Evolutionary conservation across 441 rosid genomes (phyloP), one percentile per base, ranked within the genome.

Genomic region (Corymbia calophylla): DNA sequence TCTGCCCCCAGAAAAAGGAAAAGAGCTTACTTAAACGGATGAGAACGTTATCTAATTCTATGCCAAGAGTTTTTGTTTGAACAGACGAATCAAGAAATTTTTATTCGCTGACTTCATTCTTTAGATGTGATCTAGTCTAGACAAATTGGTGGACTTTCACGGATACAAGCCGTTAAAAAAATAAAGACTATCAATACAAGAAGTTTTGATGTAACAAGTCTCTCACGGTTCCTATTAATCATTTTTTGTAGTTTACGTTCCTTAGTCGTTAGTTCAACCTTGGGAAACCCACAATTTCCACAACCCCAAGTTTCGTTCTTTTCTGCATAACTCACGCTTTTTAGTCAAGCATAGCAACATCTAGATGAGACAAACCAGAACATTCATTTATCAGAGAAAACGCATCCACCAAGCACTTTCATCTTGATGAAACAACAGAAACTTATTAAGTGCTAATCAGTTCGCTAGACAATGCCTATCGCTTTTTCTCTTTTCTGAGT

Each of bases 161-260:
- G 3, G 64, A 58, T 25, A 1, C 14, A 25, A 10, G 64, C 2
- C n/a, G n/a, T 58, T 25, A 10, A 1, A 8, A 58, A 56, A 18
- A 17, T 3, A 15, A 53, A 15, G 6, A 0, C 64, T 10, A 25
- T 25, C 7, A 2, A 58, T 58, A 58, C 0, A 6, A 10, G 64
- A 58, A 58, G n/a, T 9, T 10, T 58, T 0, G 64, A 25, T 58
- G 64, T 58, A 25, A 25, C 64, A 25, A 0, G n/a, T 58, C 64
- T 58, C 64, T 58, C 64, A 58, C 0, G 0, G n/a, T 25, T 58
- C n/a, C 64, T 10, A 25, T 58, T 14, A 58, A 58, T 58, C 64
- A 58, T 6, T 60, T 27, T 60, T 27, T 0, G 31, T 25, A 27
- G 31, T 60, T 27, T 0, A 60, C 16, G 2, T 35, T 70, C 4